Conservation (phyloP, 148 eudicot genomes). For the Rhododendron vialii region DNA sequence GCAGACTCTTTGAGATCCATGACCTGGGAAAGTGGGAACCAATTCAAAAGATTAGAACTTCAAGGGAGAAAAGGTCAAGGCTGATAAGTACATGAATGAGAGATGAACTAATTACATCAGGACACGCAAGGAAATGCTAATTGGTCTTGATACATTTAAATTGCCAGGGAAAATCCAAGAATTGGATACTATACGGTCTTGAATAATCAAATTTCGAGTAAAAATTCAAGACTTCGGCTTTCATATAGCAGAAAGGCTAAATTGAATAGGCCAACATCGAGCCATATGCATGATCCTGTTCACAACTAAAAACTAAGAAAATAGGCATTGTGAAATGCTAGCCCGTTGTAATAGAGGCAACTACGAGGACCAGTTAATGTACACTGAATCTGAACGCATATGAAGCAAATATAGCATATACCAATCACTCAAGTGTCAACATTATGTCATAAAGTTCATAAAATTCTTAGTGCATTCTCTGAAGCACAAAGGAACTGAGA, state of each 20-base stretch:
- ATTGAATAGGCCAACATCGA: not conserved
- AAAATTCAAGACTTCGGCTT: not conserved
- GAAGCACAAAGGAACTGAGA: not conserved
- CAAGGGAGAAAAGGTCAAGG: not conserved
- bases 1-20: slow-evolving; percentile 60
- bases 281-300: not conserved
- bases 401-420: not conserved
- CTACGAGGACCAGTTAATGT: not conserved
- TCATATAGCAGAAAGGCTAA: not conserved
- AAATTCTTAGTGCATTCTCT: not conserved
- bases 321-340: not conserved
- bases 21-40: slow-evolving; percentile 31
- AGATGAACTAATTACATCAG: not conserved
- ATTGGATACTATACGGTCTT: not conserved
- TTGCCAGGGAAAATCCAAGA: not conserved
- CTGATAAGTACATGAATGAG: not conserved
- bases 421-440: not conserved
- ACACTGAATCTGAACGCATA: not conserved
- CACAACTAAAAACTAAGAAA: not conserved
- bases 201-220: not conserved
- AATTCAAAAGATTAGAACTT: not conserved
- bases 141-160: not conserved
- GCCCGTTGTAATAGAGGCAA: not conserved
- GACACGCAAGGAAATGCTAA: not conserved
- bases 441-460: not conserved